phyloP scores from a whole-genome alignment of 495 filamentous ascomycete species.

The Ramalina intermedia region DNA sequence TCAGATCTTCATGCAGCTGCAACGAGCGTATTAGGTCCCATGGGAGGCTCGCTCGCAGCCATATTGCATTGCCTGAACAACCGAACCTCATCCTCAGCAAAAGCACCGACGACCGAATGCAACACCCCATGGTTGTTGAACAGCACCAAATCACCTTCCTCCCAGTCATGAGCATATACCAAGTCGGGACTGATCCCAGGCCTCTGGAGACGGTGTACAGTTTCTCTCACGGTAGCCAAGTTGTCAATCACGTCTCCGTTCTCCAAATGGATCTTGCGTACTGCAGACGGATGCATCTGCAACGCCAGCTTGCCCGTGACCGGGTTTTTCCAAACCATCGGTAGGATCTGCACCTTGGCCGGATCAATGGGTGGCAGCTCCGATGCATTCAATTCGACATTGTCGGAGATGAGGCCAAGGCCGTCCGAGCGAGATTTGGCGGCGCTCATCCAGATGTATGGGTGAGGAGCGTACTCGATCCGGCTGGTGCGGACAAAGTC shows the following conservation, averaged over 20 bases:
- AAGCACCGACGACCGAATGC: conserved; percentile 60
- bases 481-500: conserved; percentile 45
- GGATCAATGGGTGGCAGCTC: conserved; percentile 48
- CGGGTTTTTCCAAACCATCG: conserved; percentile 61
- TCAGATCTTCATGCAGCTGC: no score
- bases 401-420: conserved; percentile 49
- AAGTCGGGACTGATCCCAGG: conserved; percentile 50
- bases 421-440: conserved; percentile 51
- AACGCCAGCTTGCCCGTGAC: conserved; percentile 50
- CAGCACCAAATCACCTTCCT: conserved; percentile 55
- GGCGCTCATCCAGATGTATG: conserved; percentile 62
- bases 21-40: conserved; percentile 18
- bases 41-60: conserved; percentile 40
- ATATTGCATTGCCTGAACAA: conserved; percentile 66
- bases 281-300: conserved; percentile 54
- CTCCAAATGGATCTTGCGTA: conserved; percentile 45
- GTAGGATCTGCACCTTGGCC: conserved; percentile 51
- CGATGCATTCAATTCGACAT: conserved; percentile 36
- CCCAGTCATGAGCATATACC: conserved; percentile 64
- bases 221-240: conserved; percentile 46
- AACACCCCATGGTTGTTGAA: conserved; percentile 62
- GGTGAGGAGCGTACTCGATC: conserved; percentile 63
- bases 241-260: conserved; percentile 54
- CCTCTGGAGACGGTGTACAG: conserved; percentile 52
- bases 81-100: conserved; percentile 52